A percentile compares a stretch with the other conserved stretches of the same genome.
Evolutionary conservation across 305 asterid genomes (phyloP).

Genomic region (Caryopteris hybrid): DNA sequence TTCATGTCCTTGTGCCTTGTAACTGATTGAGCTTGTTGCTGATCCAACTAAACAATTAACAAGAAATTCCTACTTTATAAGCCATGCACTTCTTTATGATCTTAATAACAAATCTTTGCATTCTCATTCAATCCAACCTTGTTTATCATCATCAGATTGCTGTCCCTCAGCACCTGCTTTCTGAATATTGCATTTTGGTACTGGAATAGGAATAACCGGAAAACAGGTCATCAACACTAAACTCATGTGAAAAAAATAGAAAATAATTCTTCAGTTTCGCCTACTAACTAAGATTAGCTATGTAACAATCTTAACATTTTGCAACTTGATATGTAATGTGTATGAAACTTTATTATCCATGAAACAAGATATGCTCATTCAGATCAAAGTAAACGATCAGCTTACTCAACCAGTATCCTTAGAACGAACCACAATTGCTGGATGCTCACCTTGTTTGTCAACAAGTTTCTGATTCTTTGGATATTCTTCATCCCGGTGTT

Average conservation of each 20-base stretch:
- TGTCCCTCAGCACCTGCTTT: not conserved
- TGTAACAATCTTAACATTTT: too few relatives aligned
- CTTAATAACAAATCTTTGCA: not conserved
- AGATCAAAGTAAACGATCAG: too few relatives aligned
- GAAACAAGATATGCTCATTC: too few relatives aligned
- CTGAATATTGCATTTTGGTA: not conserved
- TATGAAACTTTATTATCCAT: too few relatives aligned
- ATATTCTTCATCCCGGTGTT: not conserved
- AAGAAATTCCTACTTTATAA: not conserved
- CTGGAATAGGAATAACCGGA: too few relatives aligned
- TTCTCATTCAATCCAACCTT: not conserved
- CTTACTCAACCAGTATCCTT: too few relatives aligned
- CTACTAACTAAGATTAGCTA: not conserved
- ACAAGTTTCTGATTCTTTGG: not conserved
- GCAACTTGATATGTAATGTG: too few relatives aligned
- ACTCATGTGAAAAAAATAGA: not conserved
- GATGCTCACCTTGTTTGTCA: too few relatives aligned
- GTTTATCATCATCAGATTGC: not conserved
- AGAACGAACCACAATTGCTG: too few relatives aligned
- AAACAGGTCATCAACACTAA: too few relatives aligned
- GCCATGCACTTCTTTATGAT: too few relatives aligned
- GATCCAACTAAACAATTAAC: too few relatives aligned
- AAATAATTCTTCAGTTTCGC: not conserved
- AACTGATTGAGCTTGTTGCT: not conserved
- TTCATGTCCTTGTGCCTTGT: conserved; percentile 15